Evolutionary conservation across 768 basidiomycete species (phyloP).

Genomic region (Chiua virens): DNA sequence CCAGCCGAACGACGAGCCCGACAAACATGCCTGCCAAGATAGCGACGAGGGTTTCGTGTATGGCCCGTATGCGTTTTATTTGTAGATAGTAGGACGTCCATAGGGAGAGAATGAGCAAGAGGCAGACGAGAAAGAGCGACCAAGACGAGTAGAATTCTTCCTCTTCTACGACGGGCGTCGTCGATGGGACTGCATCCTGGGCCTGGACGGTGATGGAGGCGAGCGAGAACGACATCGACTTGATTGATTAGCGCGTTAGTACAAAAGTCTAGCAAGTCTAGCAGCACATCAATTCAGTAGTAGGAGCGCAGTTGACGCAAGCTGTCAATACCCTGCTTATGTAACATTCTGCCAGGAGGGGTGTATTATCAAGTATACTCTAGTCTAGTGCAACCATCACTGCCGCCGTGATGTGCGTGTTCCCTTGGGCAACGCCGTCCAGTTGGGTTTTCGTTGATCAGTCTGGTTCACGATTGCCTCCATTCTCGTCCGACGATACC

Average conservation of each 20-base stretch:
- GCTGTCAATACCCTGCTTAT: slow-evolving; percentile 7
- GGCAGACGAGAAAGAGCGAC: slow-evolving; percentile 91
- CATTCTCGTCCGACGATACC: slow-evolving; percentile 8
- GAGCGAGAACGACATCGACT: slow-evolving; percentile 40
- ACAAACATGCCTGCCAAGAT: slow-evolving; percentile 97
- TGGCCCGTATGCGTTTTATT: slow-evolving; percentile 90
- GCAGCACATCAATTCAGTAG: slow-evolving; percentile 10
- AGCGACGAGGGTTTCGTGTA: slow-evolving; percentile 95
- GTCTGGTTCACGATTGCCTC: slow-evolving; percentile 3
- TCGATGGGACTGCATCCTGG: slow-evolving; percentile 26
- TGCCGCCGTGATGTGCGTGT: slow-evolving; percentile 10
- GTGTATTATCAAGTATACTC: neutral
- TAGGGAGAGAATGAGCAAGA: slow-evolving; percentile 90
- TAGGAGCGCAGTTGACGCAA: neutral
- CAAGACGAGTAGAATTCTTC: slow-evolving; percentile 92
- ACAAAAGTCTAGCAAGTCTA: neutral
- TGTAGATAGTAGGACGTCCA: slow-evolving; percentile 98
- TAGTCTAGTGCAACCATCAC: slow-evolving; percentile 2
- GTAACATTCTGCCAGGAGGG: slow-evolving; percentile 8
- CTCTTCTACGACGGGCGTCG: slow-evolving; percentile 55
- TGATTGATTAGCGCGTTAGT: neutral
- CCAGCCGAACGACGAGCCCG: slow-evolving; percentile 84
- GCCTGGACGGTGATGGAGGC: slow-evolving; percentile 36
- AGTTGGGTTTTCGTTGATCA: slow-evolving; percentile 21
- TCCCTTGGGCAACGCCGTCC: slow-evolving; percentile 21